Base-by-base conservation (phyloP, 352 stramenopile genomes). In the Phytopythium sindhum region DNA sequence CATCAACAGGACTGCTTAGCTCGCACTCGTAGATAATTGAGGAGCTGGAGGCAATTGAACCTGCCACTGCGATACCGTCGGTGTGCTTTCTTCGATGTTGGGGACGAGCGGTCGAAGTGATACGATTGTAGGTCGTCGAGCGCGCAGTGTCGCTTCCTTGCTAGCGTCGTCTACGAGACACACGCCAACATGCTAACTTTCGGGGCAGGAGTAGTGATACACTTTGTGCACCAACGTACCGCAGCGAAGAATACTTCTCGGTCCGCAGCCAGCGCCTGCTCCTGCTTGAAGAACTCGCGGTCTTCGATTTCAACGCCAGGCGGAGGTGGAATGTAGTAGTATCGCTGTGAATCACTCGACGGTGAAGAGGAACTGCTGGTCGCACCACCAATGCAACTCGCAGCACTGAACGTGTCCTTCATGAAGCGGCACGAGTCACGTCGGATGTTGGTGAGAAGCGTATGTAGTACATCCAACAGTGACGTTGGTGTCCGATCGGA, bases 111-210 rank as follows among this genome's bases (percentile, higher is more conserved):
- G 60, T 90, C 81, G 24, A 81, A 90, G 23, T 52, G 21, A 57
- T 90, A 90, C 2, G 65, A 23, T 47, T 85, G 75, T 24, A 68
- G 62, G 44, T 86, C 70, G 17, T 73, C 63, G 8, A 73, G 51
- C 9, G 80, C 77, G 31, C 78, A 88, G 56, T 89, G 80, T n/a
- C 79, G 63, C 33, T 80, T 59, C 28, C 74, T 68, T 41, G 70
- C 73, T 48, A 69, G 67, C 23, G 62, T 65, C 11, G 70, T 77
- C 81, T 90, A 23, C 19, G 17, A 50, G 24, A 26, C 26, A 15
- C 53, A 44, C 42, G 39, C 42, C 31, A 37, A 57, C 11, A 47
- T 28, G n/a, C 15, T 53, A 33, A 52, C 31, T 8, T 3, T 8
- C 31, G 31, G 31, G 31, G 8, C 31, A 35, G 31, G 4, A 35